These are phyloP conservation scores for Cucumis cinereus DNA, from an alignment of 306 rosid species.

Conservation along the genomic window DNA sequence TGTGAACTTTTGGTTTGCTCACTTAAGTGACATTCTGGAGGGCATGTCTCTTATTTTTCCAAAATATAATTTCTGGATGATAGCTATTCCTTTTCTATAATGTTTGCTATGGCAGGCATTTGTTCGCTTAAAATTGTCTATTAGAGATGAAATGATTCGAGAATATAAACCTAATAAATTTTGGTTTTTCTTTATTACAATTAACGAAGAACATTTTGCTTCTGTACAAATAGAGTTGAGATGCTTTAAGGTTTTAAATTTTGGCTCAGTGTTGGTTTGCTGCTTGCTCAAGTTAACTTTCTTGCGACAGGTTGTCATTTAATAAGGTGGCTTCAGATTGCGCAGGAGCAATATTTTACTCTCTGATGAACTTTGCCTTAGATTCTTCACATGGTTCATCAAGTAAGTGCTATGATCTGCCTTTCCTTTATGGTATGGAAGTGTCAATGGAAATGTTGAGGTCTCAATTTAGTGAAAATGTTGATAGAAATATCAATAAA, in stretches of 20 bases:
- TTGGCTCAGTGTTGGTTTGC: not conserved
- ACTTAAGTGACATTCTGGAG: not conserved
- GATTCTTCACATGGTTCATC: slow-evolving; percentile 51
- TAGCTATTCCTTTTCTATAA: not conserved
- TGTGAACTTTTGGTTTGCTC: not conserved
- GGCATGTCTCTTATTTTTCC: not conserved
- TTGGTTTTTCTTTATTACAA: not conserved
- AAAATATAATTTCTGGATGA: not conserved
- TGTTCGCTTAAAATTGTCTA: not conserved
- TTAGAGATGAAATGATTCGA: not conserved
- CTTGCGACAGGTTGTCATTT: slow-evolving; percentile 59
- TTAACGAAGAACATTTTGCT: not conserved
- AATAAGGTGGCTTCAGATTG: slow-evolving; percentile 72
- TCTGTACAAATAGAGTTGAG: not conserved
- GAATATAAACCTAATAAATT: not conserved
- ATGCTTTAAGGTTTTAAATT: not conserved
- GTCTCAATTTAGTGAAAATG: not conserved
- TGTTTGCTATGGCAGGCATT: not conserved
- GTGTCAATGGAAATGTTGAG: not conserved
- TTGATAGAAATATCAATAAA: not conserved
- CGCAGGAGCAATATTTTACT: slow-evolving; percentile 84
- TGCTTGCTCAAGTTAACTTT: slow-evolving; percentile 1
- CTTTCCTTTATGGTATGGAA: not conserved
- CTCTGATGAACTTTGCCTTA: slow-evolving; percentile 63
- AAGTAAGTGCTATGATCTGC: slow-evolving; percentile 28